These are phyloP conservation scores for Cryptococcus neoformans DNA, from an alignment of 1,284 basidiomycete species.

Conservation along the genomic window DNA sequence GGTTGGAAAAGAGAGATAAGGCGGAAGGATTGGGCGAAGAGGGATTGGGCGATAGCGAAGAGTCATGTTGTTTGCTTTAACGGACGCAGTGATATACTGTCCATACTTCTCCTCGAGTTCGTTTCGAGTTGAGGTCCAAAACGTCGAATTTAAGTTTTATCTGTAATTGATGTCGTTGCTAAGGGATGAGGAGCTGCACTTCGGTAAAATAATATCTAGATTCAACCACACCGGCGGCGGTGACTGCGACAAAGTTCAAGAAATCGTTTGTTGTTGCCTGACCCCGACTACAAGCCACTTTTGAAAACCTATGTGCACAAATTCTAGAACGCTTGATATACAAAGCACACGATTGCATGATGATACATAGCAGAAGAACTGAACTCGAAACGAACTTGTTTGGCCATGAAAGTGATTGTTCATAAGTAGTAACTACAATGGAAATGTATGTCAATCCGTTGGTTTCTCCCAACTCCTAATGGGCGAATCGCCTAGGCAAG, in stretches of 20 bases:
- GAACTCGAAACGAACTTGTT: no score
- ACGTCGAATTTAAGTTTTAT: neutral
- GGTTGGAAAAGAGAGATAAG: neutral
- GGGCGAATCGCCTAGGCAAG: conserved; percentile 41
- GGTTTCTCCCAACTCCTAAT: conserved; percentile 46
- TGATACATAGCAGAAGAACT: no score
- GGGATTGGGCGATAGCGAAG: neutral
- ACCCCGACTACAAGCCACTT: no score
- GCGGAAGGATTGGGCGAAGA: conserved; percentile 6
- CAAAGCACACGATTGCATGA: no score
- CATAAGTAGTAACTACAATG: neutral
- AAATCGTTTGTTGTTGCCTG: no score
- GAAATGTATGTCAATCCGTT: conserved; percentile 35
- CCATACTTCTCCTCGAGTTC: neutral
- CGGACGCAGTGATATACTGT: neutral
- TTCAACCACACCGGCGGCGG: no score
- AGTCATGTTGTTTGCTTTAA: neutral
- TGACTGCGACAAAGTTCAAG: no score
- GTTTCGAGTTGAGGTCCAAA: neutral
- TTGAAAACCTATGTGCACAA: no score
- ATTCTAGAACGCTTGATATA: no score
- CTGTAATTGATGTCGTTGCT: neutral
- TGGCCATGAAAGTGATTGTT: no score
- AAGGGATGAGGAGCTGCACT: neutral
- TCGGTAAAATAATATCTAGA: no score